phyloP scores from a whole-genome alignment of 331 rosid genomes.

The Phaseolus coccineus region DNA sequence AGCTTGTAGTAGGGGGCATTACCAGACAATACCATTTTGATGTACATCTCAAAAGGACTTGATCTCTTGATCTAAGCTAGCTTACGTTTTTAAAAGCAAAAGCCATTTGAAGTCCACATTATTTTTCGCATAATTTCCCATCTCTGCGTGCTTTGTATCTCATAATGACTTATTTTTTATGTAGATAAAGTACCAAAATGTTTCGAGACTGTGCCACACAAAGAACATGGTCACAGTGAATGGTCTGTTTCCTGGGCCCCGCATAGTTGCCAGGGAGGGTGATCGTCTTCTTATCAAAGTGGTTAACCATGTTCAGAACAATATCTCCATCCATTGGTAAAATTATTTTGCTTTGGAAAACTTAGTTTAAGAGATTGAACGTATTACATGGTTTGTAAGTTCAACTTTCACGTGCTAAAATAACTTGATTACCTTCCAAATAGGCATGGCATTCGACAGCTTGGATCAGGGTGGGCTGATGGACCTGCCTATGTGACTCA shows the following conservation, averaged over 20 bases:
- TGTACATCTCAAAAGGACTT: conserved; percentile 43
- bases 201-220: conserved; percentile 47
- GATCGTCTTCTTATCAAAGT: conserved; percentile 50
- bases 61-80: not conserved
- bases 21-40: conserved; percentile 48
- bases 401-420: not conserved
- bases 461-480: conserved; percentile 66
- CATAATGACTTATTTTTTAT: conserved; percentile 29
- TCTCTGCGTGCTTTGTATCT: not conserved
- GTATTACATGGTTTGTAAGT: not conserved
- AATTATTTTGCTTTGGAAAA: not conserved
- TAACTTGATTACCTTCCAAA: not conserved
- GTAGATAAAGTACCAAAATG: conserved; percentile 51
- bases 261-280: conserved; percentile 49
- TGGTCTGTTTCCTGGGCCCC: conserved; percentile 50
- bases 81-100: not conserved
- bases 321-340: conserved; percentile 51
- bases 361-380: conserved; percentile 3
- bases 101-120: not conserved
- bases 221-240: conserved; percentile 46
- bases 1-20: conserved; percentile 43
- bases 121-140: not conserved
- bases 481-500: conserved; percentile 69
- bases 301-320: conserved; percentile 43
- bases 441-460: conserved; percentile 55